phyloP scores from a whole-genome alignment of 1,284 basidiomycete genomes.

The Ustilago curta region DNA sequence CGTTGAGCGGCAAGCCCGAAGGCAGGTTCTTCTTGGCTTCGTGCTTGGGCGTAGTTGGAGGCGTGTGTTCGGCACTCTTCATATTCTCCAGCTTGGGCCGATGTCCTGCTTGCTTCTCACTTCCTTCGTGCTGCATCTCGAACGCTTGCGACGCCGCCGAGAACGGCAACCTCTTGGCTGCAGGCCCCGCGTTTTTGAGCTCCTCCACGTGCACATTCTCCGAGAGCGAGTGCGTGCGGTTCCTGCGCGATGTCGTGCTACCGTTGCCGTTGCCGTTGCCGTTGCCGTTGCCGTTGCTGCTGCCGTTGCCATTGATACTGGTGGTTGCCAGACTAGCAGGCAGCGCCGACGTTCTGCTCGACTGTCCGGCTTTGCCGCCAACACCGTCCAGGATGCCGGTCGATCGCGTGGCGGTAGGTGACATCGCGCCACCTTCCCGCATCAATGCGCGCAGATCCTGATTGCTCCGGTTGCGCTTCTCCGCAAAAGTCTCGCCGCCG shows the following conservation, averaged over 20 bases:
- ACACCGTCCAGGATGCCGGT: conserved; percentile 27
- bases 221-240: conserved; percentile 51
- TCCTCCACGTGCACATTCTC: conserved; percentile 50
- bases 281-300: conserved; percentile 4
- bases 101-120: conserved; percentile 28
- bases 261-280: conserved; percentile 10
- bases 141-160: conserved; percentile 48
- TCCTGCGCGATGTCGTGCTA: conserved; percentile 31
- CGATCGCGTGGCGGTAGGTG: conserved; percentile 35
- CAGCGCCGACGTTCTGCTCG: conserved; percentile 31
- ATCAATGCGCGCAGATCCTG: conserved; percentile 58
- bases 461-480: conserved; percentile 61
- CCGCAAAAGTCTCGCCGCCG: conserved; percentile 56
- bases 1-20: background rate
- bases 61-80: conserved; percentile 55
- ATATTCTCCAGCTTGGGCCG: conserved; percentile 46
- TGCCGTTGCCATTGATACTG: conserved; percentile 25
- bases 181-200: conserved; percentile 46
- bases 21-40: conserved; percentile 22
- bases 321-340: conserved; percentile 31
- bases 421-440: conserved; percentile 56
- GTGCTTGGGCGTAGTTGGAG: conserved; percentile 38
- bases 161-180: conserved; percentile 47
- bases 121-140: conserved; percentile 46
- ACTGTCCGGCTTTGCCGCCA: conserved; percentile 16